Base-by-base conservation (phyloP, 305 asterid species). In the Ilex paraguariensis region DNA sequence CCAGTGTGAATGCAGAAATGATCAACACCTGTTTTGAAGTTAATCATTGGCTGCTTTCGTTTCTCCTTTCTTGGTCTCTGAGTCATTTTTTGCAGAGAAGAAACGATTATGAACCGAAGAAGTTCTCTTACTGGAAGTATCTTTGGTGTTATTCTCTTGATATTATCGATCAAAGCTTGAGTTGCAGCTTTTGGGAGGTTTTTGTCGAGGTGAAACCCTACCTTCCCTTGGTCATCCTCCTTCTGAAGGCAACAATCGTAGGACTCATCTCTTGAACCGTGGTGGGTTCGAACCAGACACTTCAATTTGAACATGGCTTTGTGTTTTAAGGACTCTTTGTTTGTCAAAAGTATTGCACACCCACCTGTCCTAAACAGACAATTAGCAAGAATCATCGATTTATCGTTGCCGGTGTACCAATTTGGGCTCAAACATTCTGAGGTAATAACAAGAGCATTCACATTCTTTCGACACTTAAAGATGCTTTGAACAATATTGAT, bases 1-100 rank as follows among this genome's bases (percentile, higher is more conserved):
- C 97, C 97, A 0, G 97, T 84, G 61, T 90, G 97, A 1, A 90
- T 53, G 60, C 97, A 90, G 45, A 90, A 86, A 54, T 91, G 97
- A 30, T 88, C 90, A 21, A 91, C 89, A 0, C 96, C 97, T 0
- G 81, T 66, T 65, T 78, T 80, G 69, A 91, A 84, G 31, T 91
- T 59, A 0, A 91, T 78, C 36, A 63, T 31, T 0, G 87, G 83
- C 53, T 5, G 65, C 59, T 8, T 33, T 62, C 0, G 42, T 75
- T 5, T 60, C 82, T 12, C 66, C 73, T 52, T 79, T 79, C 13
- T 66, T 66, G 56, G 70, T 11, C 57, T 56, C 59, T 36, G 71
- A 0, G 16, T 51, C 31, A 71, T 10, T 61, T 71, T 81, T 3
- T 58, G 31, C 1, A 54, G 7, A 6, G 56, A 21, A 3, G 63